phyloP scores from a whole-genome alignment of 1,284 basidiomycete genomes.

The Ustilago lituana region DNA sequence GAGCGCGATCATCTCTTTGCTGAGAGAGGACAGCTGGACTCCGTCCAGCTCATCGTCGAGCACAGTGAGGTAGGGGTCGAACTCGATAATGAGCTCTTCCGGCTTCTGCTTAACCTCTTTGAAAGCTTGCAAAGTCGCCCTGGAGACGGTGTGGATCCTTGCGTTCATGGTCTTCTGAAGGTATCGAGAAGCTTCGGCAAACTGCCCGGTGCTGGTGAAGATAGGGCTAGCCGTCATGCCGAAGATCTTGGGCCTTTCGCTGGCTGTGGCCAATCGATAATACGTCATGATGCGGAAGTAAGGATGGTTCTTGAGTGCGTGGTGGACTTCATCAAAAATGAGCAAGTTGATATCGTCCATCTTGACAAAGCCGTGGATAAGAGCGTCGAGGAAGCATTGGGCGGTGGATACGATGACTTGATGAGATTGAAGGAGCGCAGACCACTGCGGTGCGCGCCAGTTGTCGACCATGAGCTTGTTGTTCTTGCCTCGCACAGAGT shows the following conservation, averaged over 20 bases:
- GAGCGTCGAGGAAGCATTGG: slow-evolving; percentile 48
- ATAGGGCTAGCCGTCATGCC: slow-evolving; percentile 60
- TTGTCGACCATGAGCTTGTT: slow-evolving; percentile 19
- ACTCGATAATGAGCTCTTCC: slow-evolving; percentile 51
- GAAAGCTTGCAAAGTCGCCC: slow-evolving; percentile 23
- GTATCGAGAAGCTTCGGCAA: slow-evolving; percentile 24
- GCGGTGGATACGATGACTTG: slow-evolving; percentile 57
- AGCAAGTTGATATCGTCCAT: slow-evolving; percentile 51
- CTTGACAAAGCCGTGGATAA: slow-evolving; percentile 50
- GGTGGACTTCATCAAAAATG: slow-evolving; percentile 57
- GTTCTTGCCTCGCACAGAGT: slow-evolving; percentile 9
- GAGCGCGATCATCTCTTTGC: slow-evolving; percentile 13
- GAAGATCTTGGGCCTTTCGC: slow-evolving; percentile 51
- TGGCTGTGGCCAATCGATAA: slow-evolving; percentile 23
- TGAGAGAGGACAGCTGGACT: slow-evolving; percentile 8
- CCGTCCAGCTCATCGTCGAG: slow-evolving; percentile 11
- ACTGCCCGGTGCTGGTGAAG: slow-evolving; percentile 15
- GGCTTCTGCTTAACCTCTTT: slow-evolving; percentile 35
- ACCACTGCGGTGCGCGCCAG: slow-evolving; percentile 38
- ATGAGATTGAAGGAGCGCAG: slow-evolving; percentile 27
- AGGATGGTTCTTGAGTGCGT: slow-evolving; percentile 46
- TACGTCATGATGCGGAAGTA: slow-evolving; percentile 57
- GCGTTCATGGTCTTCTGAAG: slow-evolving; percentile 49
- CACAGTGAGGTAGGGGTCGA: slow-evolving; percentile 20
- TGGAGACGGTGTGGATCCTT: slow-evolving; percentile 43